These are phyloP conservation scores for Curvularia eragrostidis DNA, from an alignment of 2,329 filamentous ascomycete genomes.

Conservation along the genomic window DNA sequence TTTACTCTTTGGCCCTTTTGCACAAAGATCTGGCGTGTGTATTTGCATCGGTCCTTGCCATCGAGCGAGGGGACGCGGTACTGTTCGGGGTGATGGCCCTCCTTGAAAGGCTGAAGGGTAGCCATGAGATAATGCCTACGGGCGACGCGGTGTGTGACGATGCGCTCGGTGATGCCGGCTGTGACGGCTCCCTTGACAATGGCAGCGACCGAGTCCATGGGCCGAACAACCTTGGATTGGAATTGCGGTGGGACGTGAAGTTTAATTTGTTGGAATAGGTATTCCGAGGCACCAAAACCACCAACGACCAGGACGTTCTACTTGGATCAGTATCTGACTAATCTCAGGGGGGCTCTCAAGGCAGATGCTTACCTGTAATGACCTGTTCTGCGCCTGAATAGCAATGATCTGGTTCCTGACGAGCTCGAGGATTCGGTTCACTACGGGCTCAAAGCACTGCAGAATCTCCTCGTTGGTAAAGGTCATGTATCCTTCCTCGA, in stretches of 20 bases:
- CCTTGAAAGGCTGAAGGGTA: slow-evolving; percentile 97
- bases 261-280: slow-evolving; percentile 99
- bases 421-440: slow-evolving; percentile 94
- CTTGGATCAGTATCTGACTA: slow-evolving; percentile 33
- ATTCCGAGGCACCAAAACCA: slow-evolving; percentile 97
- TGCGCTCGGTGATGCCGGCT: slow-evolving; percentile 94
- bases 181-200: slow-evolving; percentile 99
- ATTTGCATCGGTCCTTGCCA: slow-evolving; percentile 98
- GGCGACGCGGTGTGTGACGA: slow-evolving; percentile 95
- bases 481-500: slow-evolving; percentile 99
- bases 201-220: slow-evolving; percentile 98
- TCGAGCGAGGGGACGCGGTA: slow-evolving; percentile 97
- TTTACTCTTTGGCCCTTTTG: slow-evolving; percentile 99
- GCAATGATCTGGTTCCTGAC: slow-evolving; percentile 98
- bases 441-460: slow-evolving; percentile 98
- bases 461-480: slow-evolving; percentile 99
- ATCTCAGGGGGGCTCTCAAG: neutral
- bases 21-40: slow-evolving; percentile 97
- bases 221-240: slow-evolving; percentile 95
- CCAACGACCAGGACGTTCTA: slow-evolving; percentile 94
- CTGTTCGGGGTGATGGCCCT: slow-evolving; percentile 96
- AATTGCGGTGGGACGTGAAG: slow-evolving; percentile 97
- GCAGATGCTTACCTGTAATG: slow-evolving; percentile 71
- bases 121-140: slow-evolving; percentile 99
- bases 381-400: slow-evolving; percentile 94